Evolutionary conservation across 345 rosid genomes (phyloP).

Genomic region (Raphanus raphanistrum): DNA sequence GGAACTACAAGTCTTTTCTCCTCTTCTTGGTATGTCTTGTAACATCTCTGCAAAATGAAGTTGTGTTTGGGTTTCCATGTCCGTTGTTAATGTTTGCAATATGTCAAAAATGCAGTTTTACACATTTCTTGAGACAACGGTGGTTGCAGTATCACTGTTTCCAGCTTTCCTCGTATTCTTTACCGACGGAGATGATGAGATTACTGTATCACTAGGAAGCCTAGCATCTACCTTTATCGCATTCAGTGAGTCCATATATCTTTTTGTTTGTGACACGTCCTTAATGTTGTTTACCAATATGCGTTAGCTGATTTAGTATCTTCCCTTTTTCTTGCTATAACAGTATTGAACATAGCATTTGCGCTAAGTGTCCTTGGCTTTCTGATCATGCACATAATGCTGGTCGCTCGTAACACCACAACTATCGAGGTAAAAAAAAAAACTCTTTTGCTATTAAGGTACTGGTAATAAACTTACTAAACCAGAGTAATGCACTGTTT

Average conservation of each 20-base stretch:
- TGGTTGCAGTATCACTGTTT: conserved; percentile 62
- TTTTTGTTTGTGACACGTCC: neutral
- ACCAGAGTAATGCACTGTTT: neutral
- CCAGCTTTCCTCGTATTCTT: conserved; percentile 71
- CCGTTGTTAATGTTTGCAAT: neutral
- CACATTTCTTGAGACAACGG: conserved; percentile 76
- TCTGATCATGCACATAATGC: conserved; percentile 65
- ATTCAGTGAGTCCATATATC: conserved; percentile 51
- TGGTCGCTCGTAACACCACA: conserved; percentile 66
- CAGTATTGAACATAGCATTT: conserved; percentile 81
- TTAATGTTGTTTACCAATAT: neutral
- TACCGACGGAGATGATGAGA: conserved; percentile 53
- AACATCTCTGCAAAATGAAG: neutral
- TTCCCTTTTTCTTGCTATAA: neutral
- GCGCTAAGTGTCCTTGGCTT: conserved; percentile 78
- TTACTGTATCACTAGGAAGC: conserved; percentile 61
- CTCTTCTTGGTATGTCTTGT: neutral
- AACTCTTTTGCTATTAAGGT: conserved; percentile 6
- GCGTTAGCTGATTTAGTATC: conserved; percentile 2
- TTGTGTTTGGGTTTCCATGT: neutral
- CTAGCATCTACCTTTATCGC: conserved; percentile 70
- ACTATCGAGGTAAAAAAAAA: conserved; percentile 72
- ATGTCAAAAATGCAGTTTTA: conserved; percentile 59
- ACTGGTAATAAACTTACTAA: neutral
- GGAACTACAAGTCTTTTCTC: neutral